A percentile compares a stretch with the other conserved stretches of the same genome.
Conservation (phyloP, 2,329 filamentous ascomycete species). For the Penicillium freii region DNA sequence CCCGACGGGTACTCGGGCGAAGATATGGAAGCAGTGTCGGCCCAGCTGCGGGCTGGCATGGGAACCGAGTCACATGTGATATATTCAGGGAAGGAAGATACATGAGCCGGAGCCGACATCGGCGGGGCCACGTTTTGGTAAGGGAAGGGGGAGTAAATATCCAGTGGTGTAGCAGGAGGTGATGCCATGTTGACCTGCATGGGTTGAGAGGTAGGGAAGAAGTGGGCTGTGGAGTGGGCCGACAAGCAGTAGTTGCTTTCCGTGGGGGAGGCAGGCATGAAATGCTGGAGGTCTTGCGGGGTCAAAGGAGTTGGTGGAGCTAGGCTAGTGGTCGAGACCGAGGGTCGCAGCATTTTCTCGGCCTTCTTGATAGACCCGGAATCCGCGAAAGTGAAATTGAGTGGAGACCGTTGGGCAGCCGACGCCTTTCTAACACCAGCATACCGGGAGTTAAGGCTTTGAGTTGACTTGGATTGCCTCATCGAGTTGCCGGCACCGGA, state of each 20-base stretch:
- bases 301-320: slow-evolving; percentile 47
- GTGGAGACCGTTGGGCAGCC: slow-evolving; percentile 47
- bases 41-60: slow-evolving; percentile 44
- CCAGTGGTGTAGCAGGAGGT: slow-evolving; percentile 46
- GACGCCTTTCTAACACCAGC: slow-evolving; percentile 49
- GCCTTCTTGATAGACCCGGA: slow-evolving; percentile 39
- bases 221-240: slow-evolving; percentile 32
- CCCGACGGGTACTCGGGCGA: slow-evolving; percentile 43
- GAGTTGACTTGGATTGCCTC: slow-evolving; percentile 47
- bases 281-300: slow-evolving; percentile 43
- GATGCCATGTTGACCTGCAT: slow-evolving; percentile 45
- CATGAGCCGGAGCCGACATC: slow-evolving; percentile 46
- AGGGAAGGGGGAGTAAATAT: slow-evolving; percentile 39
- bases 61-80: slow-evolving; percentile 38
- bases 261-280: slow-evolving; percentile 41
- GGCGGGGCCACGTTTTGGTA: slow-evolving; percentile 40
- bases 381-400: slow-evolving; percentile 48
- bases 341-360: slow-evolving; percentile 35
- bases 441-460: slow-evolving; percentile 46
- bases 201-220: slow-evolving; percentile 41
- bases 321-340: slow-evolving; percentile 35
- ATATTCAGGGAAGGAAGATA: slow-evolving; percentile 44
- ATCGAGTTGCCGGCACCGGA: slow-evolving; percentile 40
- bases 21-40: slow-evolving; percentile 40
- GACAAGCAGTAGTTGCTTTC: slow-evolving; percentile 41